Evolutionary conservation across 179 eudicot genomes (phyloP).

Genomic region (Spergularia azorica): DNA sequence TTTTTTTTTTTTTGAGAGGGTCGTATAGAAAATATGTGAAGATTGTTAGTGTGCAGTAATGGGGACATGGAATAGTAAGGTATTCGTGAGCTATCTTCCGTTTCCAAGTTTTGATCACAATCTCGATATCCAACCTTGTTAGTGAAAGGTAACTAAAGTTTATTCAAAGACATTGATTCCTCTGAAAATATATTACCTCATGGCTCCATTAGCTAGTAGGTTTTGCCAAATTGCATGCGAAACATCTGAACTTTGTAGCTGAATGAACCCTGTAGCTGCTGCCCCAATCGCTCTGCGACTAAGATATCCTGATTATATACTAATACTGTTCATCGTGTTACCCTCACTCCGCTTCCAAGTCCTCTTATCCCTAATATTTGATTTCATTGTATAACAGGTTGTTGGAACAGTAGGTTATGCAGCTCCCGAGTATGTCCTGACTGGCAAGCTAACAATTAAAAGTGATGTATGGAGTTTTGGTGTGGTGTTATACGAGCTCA

Average conservation of each 20-base stretch:
- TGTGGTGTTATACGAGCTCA: slow-evolving; percentile 48
- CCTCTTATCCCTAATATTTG: background rate
- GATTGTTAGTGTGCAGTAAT: too few relatives aligned
- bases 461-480: slow-evolving; percentile 63
- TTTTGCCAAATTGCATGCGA: too few relatives aligned
- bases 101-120: too few relatives aligned
- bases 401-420: slow-evolving; percentile 62
- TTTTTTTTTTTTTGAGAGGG: too few relatives aligned
- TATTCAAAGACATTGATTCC: too few relatives aligned
- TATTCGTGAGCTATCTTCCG: too few relatives aligned
- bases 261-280: background rate
- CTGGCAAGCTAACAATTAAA: slow-evolving; percentile 48
- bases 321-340: background rate
- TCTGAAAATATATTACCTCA: too few relatives aligned
- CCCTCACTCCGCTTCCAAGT: background rate
- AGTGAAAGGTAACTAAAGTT: too few relatives aligned
- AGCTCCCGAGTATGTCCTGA: slow-evolving; percentile 52
- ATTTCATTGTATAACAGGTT: slow-evolving; percentile 28
- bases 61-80: too few relatives aligned
- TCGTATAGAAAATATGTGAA: too few relatives aligned
- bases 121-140: too few relatives aligned
- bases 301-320: background rate
- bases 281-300: background rate
- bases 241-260: background rate
- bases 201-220: too few relatives aligned